A percentile compares a stretch with the other conserved stretches of the same genome.
These are phyloP conservation scores for Calocera cornea DNA, from an alignment of 768 basidiomycete genomes.

Conservation along the genomic window DNA sequence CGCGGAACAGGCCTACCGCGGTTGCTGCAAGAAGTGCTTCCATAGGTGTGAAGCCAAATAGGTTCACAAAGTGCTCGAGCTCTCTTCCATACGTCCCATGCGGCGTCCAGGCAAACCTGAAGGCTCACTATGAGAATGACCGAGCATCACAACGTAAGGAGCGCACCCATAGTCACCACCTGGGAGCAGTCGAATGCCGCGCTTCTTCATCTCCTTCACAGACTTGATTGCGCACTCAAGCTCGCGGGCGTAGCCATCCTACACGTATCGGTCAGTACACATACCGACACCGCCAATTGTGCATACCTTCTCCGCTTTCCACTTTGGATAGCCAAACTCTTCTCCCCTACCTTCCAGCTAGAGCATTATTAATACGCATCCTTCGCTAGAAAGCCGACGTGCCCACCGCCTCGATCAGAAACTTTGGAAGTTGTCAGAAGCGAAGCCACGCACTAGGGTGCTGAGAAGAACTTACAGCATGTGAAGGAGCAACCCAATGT, in stretches of 20 bases:
- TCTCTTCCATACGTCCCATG: slow-evolving; percentile 26
- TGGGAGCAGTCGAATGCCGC: slow-evolving; percentile 27
- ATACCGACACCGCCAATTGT: not conserved
- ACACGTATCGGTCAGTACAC: slow-evolving; percentile 12
- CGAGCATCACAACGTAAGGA: not conserved
- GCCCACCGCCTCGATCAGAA: too few relatives aligned
- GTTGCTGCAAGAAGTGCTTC: slow-evolving; percentile 28
- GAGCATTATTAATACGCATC: too few relatives aligned
- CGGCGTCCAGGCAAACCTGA: slow-evolving; percentile 5
- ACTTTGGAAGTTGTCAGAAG: too few relatives aligned
- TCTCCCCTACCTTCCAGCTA: too few relatives aligned
- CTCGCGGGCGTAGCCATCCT: slow-evolving; percentile 22
- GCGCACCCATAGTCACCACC: slow-evolving; percentile 29
- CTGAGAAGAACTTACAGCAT: slow-evolving; percentile 23
- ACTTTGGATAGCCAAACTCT: too few relatives aligned
- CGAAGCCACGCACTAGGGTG: slow-evolving; percentile 16
- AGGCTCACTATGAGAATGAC: not conserved
- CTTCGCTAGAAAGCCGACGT: too few relatives aligned
- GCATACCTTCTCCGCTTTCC: too few relatives aligned
- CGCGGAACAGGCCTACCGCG: too few relatives aligned
- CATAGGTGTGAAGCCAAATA: slow-evolving; percentile 27
- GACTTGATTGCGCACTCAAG: slow-evolving; percentile 24
- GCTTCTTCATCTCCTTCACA: slow-evolving; percentile 27
- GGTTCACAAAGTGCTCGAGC: slow-evolving; percentile 28
- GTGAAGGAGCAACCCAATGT: slow-evolving; percentile 24